Evolutionary conservation across 2,329 filamentous ascomycete genomes (phyloP).

Genomic region (Neofusicoccum sp.): DNA sequence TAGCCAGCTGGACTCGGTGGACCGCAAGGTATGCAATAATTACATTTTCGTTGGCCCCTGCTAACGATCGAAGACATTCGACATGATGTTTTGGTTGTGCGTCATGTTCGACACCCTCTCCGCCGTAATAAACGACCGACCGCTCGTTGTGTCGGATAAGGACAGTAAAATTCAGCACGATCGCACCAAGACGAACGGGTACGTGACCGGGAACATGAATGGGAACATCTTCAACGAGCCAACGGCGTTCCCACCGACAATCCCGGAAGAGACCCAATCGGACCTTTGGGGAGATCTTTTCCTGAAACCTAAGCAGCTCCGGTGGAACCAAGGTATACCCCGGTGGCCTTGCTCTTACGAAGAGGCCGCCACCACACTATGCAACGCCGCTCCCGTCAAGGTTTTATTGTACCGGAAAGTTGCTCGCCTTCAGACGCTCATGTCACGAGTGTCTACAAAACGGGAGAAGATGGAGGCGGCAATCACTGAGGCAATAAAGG

Average conservation of each 20-base stretch:
- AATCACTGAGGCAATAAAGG: conserved; percentile 51
- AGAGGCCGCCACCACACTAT: conserved; percentile 53
- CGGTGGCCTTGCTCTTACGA: conserved; percentile 60
- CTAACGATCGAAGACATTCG: conserved; percentile 46
- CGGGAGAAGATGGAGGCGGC: conserved; percentile 50
- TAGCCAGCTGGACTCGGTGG: neutral
- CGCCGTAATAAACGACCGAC: conserved; percentile 55
- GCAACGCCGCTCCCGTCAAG: conserved; percentile 60
- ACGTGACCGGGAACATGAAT: neutral
- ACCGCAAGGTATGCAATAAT: neutral
- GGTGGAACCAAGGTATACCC: conserved; percentile 25
- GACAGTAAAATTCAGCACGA: conserved; percentile 45
- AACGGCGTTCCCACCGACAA: neutral
- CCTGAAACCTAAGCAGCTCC: conserved; percentile 23
- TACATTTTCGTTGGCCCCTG: neutral
- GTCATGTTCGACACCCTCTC: conserved; percentile 63
- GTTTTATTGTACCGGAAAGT: conserved; percentile 61
- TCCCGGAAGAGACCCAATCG: neutral
- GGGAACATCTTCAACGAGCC: neutral
- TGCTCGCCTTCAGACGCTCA: conserved; percentile 57
- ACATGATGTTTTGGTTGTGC: conserved; percentile 60
- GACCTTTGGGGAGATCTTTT: conserved; percentile 11
- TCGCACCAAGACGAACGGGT: conserved; percentile 17
- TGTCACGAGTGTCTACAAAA: conserved; percentile 43
- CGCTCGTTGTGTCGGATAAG: conserved; percentile 49